Base-by-base conservation (phyloP, 768 basidiomycete species). In the Collybia nuda region DNA sequence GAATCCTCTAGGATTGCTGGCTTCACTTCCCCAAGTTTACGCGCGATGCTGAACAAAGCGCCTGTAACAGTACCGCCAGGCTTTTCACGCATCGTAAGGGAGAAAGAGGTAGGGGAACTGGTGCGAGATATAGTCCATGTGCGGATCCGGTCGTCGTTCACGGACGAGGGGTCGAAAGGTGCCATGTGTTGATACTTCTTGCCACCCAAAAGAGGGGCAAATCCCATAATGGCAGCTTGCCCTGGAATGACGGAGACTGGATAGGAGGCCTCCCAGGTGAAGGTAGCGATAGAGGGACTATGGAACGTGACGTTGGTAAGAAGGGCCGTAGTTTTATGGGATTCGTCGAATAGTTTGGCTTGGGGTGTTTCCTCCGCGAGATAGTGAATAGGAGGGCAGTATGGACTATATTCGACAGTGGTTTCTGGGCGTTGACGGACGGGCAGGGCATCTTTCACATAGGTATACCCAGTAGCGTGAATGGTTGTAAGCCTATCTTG, bases 71-170 rank as follows among this genome's bases (percentile, higher is more conserved):
- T 64, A 2, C 84, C 85, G 0, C 74, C 75, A 0, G 67, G 67
- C 59, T 82, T 81, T 55, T 76, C 66, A 26, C 81, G 73, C 69
- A 86, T 78, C 15, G 85, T 86, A 8, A 84, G 54, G 14, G 73
- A 62, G 60, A 78, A 77, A 9, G 61, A 23, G 48, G 53, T 45
- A 51, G 45, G n/a, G 43, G 45, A 48, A 43, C 45, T 55, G 17
- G 62, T 36, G 12, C 72, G 71, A 17, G 84, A 83, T 15, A 85
- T 70, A 0, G 83, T 84, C 82, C 82, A 86, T 3, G 83, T 85
- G 9, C 83, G 78, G 12, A 86, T 76, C 44, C 80, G 75, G 55
- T 86, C 82, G 59, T 85, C 83, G 56, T 82, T 82, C 15, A 80
- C 65, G 9, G 71, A 68, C 17, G 66, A 73, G 1, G 76, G 74